phyloP scores from a whole-genome alignment of 2,329 filamentous ascomycete genomes.

The Didymellaceae sp. region DNA sequence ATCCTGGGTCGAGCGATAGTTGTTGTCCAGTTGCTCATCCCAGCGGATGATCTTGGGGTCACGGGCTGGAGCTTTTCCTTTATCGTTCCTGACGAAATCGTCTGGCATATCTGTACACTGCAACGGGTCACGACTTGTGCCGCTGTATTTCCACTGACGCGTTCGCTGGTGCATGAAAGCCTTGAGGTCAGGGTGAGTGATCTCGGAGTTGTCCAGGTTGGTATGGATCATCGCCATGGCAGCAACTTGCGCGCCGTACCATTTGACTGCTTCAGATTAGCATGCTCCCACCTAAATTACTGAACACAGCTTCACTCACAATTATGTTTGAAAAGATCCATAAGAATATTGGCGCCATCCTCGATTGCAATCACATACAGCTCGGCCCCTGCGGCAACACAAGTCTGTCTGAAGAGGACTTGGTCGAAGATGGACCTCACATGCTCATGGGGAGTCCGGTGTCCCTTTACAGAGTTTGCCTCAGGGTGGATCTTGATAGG shows the following conservation, averaged over 20 bases:
- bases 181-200: slow-evolving; percentile 32
- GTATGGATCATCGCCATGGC: slow-evolving; percentile 45
- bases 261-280: slow-evolving; percentile 32
- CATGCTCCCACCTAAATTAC: not conserved
- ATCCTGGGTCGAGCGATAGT: slow-evolving; percentile 14
- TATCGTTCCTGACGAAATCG: slow-evolving; percentile 14
- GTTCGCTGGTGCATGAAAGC: slow-evolving; percentile 42
- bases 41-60: slow-evolving; percentile 19
- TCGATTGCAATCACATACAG: slow-evolving; percentile 76
- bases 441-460: slow-evolving; percentile 66
- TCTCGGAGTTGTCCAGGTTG: slow-evolving; percentile 25
- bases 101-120: slow-evolving; percentile 36
- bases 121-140: slow-evolving; percentile 19
- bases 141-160: slow-evolving; percentile 42
- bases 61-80: not conserved
- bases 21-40: slow-evolving; percentile 15
- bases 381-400: slow-evolving; percentile 58
- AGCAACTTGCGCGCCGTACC: slow-evolving; percentile 32
- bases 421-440: slow-evolving; percentile 70
- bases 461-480: slow-evolving; percentile 68
- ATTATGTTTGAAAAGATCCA: slow-evolving; percentile 64
- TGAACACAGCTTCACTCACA: slow-evolving; percentile 51
- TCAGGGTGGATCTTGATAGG: slow-evolving; percentile 59
- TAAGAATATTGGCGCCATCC: slow-evolving; percentile 66
- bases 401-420: slow-evolving; percentile 58